Evolutionary conservation across 164 flowering plant genomes (phyloP).

Genomic region (Aristolochia californica): DNA sequence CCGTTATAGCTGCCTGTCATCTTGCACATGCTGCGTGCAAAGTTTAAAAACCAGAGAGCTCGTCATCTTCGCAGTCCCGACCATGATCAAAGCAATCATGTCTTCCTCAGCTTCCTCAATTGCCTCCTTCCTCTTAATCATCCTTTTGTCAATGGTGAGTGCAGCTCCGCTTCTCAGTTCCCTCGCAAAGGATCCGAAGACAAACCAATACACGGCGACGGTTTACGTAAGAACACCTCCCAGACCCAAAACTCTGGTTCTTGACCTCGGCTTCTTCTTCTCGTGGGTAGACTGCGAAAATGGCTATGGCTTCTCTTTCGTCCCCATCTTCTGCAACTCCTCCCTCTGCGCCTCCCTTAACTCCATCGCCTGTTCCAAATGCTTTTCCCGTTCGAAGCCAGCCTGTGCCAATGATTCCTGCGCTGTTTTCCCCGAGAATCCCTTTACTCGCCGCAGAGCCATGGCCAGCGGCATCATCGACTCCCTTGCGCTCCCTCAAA

Average conservation of each 20-base stretch:
- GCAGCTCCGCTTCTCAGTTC: conserved; percentile 6
- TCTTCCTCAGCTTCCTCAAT: neutral
- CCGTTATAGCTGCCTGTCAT: too few species aligned
- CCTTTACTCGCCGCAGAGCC: conserved; percentile 7
- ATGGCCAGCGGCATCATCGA: conserved; percentile 13
- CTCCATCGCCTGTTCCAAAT: conserved; percentile 4
- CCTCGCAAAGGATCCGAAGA: conserved; percentile 20
- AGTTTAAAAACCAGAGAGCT: too few species aligned
- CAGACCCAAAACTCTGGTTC: conserved; percentile 9
- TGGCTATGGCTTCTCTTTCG: conserved; percentile 15
- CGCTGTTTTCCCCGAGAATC: conserved; percentile 11
- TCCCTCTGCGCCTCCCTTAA: conserved; percentile 16
- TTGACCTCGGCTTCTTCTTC: conserved; percentile 20
- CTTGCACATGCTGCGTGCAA: too few species aligned
- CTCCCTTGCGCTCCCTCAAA: conserved; percentile 16
- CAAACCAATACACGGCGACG: conserved; percentile 17
- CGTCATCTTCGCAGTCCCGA: too few species aligned
- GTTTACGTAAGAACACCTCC: conserved; percentile 20
- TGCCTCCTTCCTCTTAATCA: conserved; percentile 1
- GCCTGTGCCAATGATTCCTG: conserved; percentile 25
- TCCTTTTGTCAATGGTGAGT: neutral
- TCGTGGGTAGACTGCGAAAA: conserved; percentile 22
- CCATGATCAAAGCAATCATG: neutral
- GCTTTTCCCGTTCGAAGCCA: conserved; percentile 8
- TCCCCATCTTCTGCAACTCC: conserved; percentile 14